Evolutionary conservation across 1,139 yeast genomes (phyloP).

Genomic region (Candida labiduridarum): DNA sequence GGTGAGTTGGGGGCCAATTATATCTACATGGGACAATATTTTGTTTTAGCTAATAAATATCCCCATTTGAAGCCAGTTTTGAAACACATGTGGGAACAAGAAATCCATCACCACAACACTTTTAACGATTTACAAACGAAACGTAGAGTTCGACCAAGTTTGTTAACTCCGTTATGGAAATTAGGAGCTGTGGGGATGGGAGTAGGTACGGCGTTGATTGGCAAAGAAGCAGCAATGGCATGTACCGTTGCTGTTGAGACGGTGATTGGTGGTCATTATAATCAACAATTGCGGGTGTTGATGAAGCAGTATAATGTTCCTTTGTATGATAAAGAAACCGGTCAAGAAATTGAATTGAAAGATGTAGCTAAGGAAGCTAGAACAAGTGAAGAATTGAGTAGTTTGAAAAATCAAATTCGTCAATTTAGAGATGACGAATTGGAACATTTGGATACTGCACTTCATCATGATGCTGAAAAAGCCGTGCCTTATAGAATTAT

Average conservation of each 20-base stretch:
- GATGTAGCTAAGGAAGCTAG: conserved; percentile 29
- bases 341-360: conserved; percentile 25
- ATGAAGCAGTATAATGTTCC: conserved; percentile 59
- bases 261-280: conserved; percentile 95
- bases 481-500: conserved; percentile 90
- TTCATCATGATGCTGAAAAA: conserved; percentile 85
- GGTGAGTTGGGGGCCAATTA: conserved; percentile 98
- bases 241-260: conserved; percentile 99
- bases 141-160: conserved; percentile 86
- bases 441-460: conserved; percentile 93
- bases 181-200: conserved; percentile 89
- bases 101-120: conserved; percentile 82
- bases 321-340: conserved; percentile 46
- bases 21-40: conserved; percentile 88
- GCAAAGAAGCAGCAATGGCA: conserved; percentile 99
- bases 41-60: conserved; percentile 67
- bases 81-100: conserved; percentile 98
- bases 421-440: conserved; percentile 92
- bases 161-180: conserved; percentile 92
- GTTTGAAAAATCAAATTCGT: conserved; percentile 64
- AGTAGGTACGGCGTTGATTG: conserved; percentile 78
- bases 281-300: conserved; percentile 80
- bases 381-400: conserved; percentile 56
- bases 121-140: conserved; percentile 76
- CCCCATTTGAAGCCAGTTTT: conserved; percentile 75